These are phyloP conservation scores for Ganoderma lingzhi DNA, from an alignment of 1,284 basidiomycete genomes.

Conservation along the genomic window DNA sequence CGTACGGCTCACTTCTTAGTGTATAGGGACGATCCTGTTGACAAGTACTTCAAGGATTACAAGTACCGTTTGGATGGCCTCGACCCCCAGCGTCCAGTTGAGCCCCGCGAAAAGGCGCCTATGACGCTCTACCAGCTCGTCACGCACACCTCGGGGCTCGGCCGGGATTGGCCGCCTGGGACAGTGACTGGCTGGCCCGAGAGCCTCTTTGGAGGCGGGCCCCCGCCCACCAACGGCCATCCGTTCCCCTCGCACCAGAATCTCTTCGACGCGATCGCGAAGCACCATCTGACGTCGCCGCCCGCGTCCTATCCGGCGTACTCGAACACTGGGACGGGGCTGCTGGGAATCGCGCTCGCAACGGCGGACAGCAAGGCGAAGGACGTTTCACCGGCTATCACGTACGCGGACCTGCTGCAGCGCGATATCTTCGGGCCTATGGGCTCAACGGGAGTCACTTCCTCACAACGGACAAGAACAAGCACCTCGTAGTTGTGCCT, in stretches of 20 bases:
- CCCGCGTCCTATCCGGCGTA: conserved; percentile 56
- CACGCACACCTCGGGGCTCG: conserved; percentile 56
- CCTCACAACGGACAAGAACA: conserved; percentile 31
- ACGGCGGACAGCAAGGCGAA: conserved; percentile 34
- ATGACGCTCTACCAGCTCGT: conserved; percentile 55
- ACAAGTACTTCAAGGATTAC: conserved; percentile 49
- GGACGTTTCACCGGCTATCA: conserved; percentile 34
- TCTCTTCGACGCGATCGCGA: conserved; percentile 46
- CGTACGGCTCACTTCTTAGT: not conserved
- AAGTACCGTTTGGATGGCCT: conserved; percentile 29
- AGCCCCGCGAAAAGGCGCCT: not conserved
- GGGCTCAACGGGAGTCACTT: conserved; percentile 36
- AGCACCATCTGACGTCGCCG: conserved; percentile 48
- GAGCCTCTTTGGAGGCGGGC: conserved; percentile 38
- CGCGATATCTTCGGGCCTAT: conserved; percentile 44
- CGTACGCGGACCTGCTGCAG: conserved; percentile 51
- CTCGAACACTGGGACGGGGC: conserved; percentile 54
- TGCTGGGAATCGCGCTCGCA: conserved; percentile 51
- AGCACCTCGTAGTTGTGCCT: conserved; percentile 30
- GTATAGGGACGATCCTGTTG: conserved; percentile 53
- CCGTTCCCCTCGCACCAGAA: conserved; percentile 42
- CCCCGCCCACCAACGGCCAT: conserved; percentile 40
- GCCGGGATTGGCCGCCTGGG: conserved; percentile 53
- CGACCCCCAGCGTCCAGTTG: conserved; percentile 3
- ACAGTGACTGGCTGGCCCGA: conserved; percentile 50